A percentile compares a stretch with the other conserved stretches of the same genome.
phyloP scores from a whole-genome alignment of 2,329 filamentous ascomycete species.

The Arthrinium phaeospermum region DNA sequence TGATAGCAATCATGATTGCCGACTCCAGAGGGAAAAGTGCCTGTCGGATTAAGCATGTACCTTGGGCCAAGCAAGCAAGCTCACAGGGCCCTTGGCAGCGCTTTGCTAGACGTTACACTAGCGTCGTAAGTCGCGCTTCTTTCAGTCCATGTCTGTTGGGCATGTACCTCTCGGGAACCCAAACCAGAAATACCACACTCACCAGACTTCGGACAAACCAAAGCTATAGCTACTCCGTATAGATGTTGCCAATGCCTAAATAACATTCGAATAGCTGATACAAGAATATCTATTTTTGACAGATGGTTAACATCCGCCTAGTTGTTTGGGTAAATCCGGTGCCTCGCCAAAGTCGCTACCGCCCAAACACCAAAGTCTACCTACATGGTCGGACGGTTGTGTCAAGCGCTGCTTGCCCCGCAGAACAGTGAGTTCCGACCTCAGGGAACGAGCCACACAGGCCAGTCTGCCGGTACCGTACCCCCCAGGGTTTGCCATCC shows the following conservation, averaged over 20 bases:
- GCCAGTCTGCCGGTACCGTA: conserved; percentile 5
- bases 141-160: background rate
- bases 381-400: background rate
- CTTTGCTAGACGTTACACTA: conserved; percentile 10
- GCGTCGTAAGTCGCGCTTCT: conserved; percentile 12
- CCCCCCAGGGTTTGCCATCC: background rate
- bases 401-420: conserved; percentile 15
- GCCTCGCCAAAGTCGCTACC: no score
- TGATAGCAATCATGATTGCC: conserved; percentile 11
- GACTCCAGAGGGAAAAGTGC: background rate
- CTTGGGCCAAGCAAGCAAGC: background rate
- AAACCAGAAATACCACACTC: no score
- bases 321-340: no score
- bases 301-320: no score
- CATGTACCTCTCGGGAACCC: background rate
- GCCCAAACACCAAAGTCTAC: background rate
- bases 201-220: no score
- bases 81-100: background rate
- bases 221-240: no score
- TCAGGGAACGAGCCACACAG: conserved; percentile 2
- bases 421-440: conserved; percentile 1
- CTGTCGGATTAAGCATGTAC: background rate
- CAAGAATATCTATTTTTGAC: no score
- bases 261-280: no score
- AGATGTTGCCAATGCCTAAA: no score